A percentile compares a stretch with the other conserved stretches of the same genome.
Evolutionary conservation across 805 yeast genomes (phyloP).

Genomic region (Candida qinlingensis): DNA sequence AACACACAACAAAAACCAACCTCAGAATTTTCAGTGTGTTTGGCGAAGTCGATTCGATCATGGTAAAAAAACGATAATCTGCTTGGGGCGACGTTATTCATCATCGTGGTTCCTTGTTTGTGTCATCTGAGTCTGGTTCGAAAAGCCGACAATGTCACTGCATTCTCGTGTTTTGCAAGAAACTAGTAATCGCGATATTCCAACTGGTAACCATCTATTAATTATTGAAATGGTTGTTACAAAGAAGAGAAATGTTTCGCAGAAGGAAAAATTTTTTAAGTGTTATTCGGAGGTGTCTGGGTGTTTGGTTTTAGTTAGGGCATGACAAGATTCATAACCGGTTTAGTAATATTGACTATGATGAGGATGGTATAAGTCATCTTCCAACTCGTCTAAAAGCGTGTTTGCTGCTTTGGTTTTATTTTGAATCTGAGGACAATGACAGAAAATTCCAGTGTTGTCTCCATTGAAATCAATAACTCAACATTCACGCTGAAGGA

Average conservation of each 20-base stretch:
- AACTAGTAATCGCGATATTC: too few species aligned
- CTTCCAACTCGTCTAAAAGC: too few species aligned
- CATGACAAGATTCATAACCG: not conserved
- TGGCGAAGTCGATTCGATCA: slow-evolving; percentile 28
- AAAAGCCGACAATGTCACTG: not conserved
- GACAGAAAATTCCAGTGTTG: not conserved
- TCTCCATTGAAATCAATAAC: not conserved
- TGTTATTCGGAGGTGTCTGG: slow-evolving; percentile 10
- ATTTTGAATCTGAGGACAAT: not conserved
- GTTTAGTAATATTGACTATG: too few species aligned
- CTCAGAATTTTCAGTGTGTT: slow-evolving; percentile 30
- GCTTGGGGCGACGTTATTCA: slow-evolving; percentile 29
- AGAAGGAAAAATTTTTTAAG: slow-evolving; percentile 6
- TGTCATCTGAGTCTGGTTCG: not conserved
- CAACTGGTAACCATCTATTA: too few species aligned
- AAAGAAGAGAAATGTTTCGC: not conserved
- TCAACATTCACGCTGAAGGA: slow-evolving; percentile 45
- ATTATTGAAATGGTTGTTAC: not conserved
- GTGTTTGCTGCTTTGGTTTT: too few species aligned
- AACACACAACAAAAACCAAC: not conserved
- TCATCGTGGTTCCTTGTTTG: slow-evolving; percentile 12
- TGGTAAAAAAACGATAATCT: slow-evolving; percentile 26
- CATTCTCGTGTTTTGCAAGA: not conserved
- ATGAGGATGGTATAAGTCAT: not conserved
- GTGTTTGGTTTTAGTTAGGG: slow-evolving; percentile 4